Evolutionary conservation across 2,329 filamentous ascomycete species (phyloP).

Genomic region (Huntiella abstrusa): DNA sequence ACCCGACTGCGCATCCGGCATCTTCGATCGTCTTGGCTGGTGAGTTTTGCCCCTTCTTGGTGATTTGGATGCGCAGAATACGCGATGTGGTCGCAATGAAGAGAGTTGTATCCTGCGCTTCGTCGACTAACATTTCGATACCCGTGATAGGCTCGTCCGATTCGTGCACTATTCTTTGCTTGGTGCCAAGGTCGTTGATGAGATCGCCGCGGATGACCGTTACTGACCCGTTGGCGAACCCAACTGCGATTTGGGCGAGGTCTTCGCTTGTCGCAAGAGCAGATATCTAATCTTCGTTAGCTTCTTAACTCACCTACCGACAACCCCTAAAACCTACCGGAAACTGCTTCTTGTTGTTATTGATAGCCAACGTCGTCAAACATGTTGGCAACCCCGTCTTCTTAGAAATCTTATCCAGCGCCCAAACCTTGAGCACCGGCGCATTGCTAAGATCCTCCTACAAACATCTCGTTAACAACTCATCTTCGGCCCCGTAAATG

Average conservation of each 20-base stretch:
- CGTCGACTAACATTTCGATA: conserved; percentile 51
- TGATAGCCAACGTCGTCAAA: conserved; percentile 65
- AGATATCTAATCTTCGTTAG: conserved; percentile 39
- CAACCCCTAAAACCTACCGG: conserved; percentile 36
- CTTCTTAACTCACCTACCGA: too few species aligned
- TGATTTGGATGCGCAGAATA: conserved; percentile 71
- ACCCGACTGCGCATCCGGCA: conserved; percentile 75
- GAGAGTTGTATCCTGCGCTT: conserved; percentile 44
- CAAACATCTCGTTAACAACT: background rate
- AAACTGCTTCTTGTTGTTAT: conserved; percentile 82
- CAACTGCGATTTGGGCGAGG: conserved; percentile 79
- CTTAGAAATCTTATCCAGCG: conserved; percentile 80
- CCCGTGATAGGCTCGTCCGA: conserved; percentile 93
- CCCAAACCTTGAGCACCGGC: conserved; percentile 92
- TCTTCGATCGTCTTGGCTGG: conserved; percentile 80
- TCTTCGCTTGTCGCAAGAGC: conserved; percentile 78
- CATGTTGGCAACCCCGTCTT: conserved; percentile 82
- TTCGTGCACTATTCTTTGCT: conserved; percentile 87
- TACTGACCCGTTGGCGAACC: conserved; percentile 88
- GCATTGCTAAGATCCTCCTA: conserved; percentile 75
- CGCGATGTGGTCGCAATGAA: conserved; percentile 84
- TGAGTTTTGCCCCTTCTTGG: conserved; percentile 74
- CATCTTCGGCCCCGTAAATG: too few species aligned
- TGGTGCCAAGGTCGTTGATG: conserved; percentile 84
- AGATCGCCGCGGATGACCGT: conserved; percentile 86